phyloP scores from a whole-genome alignment of 352 stramenopile species.

The Elongisporangium senticosum region DNA sequence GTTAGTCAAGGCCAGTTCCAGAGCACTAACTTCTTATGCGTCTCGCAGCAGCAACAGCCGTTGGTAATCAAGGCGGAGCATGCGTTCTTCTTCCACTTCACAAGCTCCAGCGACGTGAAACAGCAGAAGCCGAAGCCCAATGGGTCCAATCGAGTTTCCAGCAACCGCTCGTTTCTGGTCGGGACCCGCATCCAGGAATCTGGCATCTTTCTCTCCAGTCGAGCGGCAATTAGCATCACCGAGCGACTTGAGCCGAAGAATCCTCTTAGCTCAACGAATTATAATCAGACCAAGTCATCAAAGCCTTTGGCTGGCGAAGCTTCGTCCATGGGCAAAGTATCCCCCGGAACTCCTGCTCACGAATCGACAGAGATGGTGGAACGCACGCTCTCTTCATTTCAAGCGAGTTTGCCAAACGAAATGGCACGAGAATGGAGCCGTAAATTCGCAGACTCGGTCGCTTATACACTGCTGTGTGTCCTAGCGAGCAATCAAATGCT shows the following conservation, averaged over 20 bases:
- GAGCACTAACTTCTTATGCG: conserved; percentile 16
- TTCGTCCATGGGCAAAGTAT: not conserved
- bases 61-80: conserved; percentile 13
- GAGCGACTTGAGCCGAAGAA: conserved; percentile 5
- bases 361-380: not conserved
- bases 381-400: not conserved
- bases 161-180: conserved; percentile 23
- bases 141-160: not conserved
- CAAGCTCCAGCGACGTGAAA: not conserved
- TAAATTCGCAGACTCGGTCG: not conserved
- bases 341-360: not conserved
- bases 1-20: conserved; percentile 23
- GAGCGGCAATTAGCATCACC: conserved; percentile 19
- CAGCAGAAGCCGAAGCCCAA: conserved; percentile 1
- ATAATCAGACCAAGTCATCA: not conserved
- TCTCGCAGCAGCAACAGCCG: not conserved
- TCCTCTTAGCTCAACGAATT: not conserved
- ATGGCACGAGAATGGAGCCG: not conserved
- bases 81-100: conserved; percentile 45
- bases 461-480: not conserved
- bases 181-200: conserved; percentile 13
- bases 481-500: not conserved
- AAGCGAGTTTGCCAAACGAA: not conserved
- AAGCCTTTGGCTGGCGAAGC: not conserved
- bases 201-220: conserved; percentile 22